Evolutionary conservation across 139 green algal genomes (phyloP), one percentile per base, ranked within the genome.

Genomic region (Trebouxia sp.): DNA sequence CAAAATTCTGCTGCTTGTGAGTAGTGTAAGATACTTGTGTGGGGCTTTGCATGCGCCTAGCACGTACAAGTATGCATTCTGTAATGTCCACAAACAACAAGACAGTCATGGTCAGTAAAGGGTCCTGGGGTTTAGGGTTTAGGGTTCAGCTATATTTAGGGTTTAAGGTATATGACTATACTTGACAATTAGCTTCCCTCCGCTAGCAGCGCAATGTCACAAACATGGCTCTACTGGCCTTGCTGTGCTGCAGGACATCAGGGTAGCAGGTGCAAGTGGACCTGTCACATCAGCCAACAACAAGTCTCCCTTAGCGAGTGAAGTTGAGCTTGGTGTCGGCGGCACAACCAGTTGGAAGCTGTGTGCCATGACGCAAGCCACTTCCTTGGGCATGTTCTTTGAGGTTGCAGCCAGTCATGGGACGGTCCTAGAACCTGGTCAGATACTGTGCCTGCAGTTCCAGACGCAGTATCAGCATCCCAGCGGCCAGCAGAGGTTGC

Each of bases 261-360:
- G 39, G 28, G 47, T 86, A 24, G 37, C 62, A 9, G 83, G 83
- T 28, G 78, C 83, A 12, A 83, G 74, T 32, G 83, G 83, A 26
- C 79, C 83, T 1, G 26, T 80, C n/a, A 58, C 69, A 7, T 67
- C 47, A 17, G 74, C 83, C 37, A 65, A 78, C 32, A 50, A 67
- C 58, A 66, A 56, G 41, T 69, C 38, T 15, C 51, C 37, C n/a
- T 75, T 43, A 28, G 69, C 66, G 24, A 77, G 48, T n/a, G 83
- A 86, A 28, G 69, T 75, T 39, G 39, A 80, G 79, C 80, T 91
- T 10, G 88, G 87, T 32, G 72, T 85, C 15, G 89, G 88, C 3
- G 82, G 79, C 32, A 92, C 88, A 11, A 85, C 76, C 7, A 81
- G 80, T 24, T 94, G 88, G 89, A 87, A 86, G 75, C 48, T 90